These are phyloP conservation scores for Polytrichum commune DNA, from an alignment of 225 moss, liverwort and hornwort species.

Conservation along the genomic window DNA sequence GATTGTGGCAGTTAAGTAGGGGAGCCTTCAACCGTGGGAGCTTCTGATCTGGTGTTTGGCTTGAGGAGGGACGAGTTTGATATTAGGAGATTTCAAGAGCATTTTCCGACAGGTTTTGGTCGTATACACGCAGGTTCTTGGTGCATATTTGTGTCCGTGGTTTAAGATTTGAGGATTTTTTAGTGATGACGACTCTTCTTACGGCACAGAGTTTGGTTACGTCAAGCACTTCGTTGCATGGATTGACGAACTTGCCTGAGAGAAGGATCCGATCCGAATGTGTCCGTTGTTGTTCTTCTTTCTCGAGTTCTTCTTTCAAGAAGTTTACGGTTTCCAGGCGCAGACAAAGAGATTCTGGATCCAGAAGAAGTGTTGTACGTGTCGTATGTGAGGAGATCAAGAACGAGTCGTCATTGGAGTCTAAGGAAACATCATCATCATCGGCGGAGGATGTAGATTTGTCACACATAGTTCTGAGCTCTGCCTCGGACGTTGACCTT, in stretches of 20 bases:
- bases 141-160: no score
- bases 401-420: background rate
- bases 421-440: background rate
- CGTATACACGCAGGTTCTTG: no score
- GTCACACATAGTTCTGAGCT: slow-evolving; percentile 26
- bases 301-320: slow-evolving; percentile 6
- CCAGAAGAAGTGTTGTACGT: background rate
- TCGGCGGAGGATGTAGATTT: slow-evolving; percentile 24
- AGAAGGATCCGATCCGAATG: slow-evolving; percentile 14
- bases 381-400: slow-evolving; percentile 27
- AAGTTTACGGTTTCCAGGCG: slow-evolving; percentile 5
- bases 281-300: background rate
- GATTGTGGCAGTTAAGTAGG: no score
- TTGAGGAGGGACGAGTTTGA: no score
- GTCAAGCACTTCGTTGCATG: slow-evolving; percentile 21
- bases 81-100: no score
- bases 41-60: no score
- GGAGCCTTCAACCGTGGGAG: no score
- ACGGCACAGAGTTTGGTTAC: slow-evolving; percentile 35
- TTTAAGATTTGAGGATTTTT: background rate
- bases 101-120: no score
- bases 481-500: slow-evolving; percentile 29
- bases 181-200: slow-evolving; percentile 39
- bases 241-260: slow-evolving; percentile 12
- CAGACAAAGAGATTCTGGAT: background rate